Percentiles rank a stretch among this genome's conserved stretches.
Conservation (phyloP, 352 stramenopile species). For the Phytophthora sp. region DNA sequence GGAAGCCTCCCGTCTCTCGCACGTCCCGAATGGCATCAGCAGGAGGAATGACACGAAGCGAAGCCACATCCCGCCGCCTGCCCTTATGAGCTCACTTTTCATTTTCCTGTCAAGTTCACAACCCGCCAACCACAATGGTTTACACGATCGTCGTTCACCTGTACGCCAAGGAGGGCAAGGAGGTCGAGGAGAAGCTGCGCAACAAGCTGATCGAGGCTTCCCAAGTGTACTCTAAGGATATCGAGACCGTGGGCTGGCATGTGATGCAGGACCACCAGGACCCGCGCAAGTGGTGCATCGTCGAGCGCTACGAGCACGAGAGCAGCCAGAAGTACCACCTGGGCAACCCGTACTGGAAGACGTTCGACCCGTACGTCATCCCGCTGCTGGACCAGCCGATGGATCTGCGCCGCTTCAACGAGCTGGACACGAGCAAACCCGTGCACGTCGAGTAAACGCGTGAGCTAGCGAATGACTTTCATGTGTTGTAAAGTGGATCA, state of each 20-base stretch:
- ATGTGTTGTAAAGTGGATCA: background rate
- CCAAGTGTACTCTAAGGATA: slow-evolving; percentile 44
- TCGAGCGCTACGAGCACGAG: slow-evolving; percentile 44
- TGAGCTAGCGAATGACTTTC: background rate
- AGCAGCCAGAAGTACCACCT: slow-evolving; percentile 42
- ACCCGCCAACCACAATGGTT: slow-evolving; percentile 29
- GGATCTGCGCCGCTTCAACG: slow-evolving; percentile 41
- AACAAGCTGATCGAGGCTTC: slow-evolving; percentile 47
- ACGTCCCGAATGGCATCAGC: too few relatives aligned
- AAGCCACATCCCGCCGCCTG: too few relatives aligned
- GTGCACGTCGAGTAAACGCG: slow-evolving; percentile 24
- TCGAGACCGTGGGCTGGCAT: slow-evolving; percentile 37
- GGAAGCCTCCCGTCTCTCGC: slow-evolving; percentile 8
- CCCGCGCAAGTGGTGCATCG: slow-evolving; percentile 43
- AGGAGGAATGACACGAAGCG: too few relatives aligned
- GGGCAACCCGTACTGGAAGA: slow-evolving; percentile 41
- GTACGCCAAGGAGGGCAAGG: slow-evolving; percentile 45
- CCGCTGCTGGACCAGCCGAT: slow-evolving; percentile 38
- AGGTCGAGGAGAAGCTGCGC: slow-evolving; percentile 45
- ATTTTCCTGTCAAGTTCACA: slow-evolving; percentile 34
- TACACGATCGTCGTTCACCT: slow-evolving; percentile 46
- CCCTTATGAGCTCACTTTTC: slow-evolving; percentile 28
- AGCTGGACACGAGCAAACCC: slow-evolving; percentile 42
- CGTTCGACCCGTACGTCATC: slow-evolving; percentile 37
- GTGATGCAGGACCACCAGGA: slow-evolving; percentile 44